A percentile compares a stretch with the other conserved stretches of the same genome.
These are phyloP conservation scores for Allium sativum DNA, from an alignment of 106 monocot genomes.

Conservation along the genomic window DNA sequence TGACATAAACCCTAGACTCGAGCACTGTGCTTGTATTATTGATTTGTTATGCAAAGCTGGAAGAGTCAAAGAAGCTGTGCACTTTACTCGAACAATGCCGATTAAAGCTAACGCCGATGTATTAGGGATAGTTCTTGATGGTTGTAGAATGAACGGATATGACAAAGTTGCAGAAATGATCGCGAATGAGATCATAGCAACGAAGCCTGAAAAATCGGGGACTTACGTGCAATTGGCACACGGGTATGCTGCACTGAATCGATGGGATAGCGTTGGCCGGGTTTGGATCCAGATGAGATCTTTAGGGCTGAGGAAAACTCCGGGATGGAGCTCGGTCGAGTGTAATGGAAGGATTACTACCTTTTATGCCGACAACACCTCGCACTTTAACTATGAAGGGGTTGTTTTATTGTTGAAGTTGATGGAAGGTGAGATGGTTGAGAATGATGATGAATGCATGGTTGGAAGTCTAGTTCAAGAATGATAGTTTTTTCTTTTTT, in stretches of 20 bases:
- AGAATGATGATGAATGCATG: not conserved
- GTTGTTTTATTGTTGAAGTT: conserved; percentile 24
- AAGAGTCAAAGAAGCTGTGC: conserved; percentile 16
- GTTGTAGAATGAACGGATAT: conserved; percentile 25
- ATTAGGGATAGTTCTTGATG: conserved; percentile 65
- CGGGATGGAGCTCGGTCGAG: conserved; percentile 71
- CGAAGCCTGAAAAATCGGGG: conserved; percentile 39
- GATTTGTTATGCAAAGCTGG: conserved; percentile 16
- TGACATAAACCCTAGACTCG: not conserved
- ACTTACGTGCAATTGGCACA: conserved; percentile 61
- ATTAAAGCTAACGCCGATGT: conserved; percentile 33
- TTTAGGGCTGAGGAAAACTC: conserved; percentile 55
- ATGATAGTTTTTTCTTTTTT: too few relatives aligned
- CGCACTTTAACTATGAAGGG: conserved; percentile 25
- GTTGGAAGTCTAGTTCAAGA: too few relatives aligned
- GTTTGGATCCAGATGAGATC: conserved; percentile 38
- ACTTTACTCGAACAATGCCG: conserved; percentile 19
- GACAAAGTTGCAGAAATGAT: conserved; percentile 26
- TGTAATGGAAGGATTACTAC: conserved; percentile 27
- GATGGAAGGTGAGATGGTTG: conserved; percentile 37
- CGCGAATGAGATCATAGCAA: conserved; percentile 24
- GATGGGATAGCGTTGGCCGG: conserved; percentile 50
- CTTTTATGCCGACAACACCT: conserved; percentile 44
- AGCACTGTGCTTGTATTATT: conserved; percentile 15
- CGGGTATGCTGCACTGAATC: conserved; percentile 33